Conservation (phyloP, 805 yeast species). For the Ogataea degrootiae region DNA sequence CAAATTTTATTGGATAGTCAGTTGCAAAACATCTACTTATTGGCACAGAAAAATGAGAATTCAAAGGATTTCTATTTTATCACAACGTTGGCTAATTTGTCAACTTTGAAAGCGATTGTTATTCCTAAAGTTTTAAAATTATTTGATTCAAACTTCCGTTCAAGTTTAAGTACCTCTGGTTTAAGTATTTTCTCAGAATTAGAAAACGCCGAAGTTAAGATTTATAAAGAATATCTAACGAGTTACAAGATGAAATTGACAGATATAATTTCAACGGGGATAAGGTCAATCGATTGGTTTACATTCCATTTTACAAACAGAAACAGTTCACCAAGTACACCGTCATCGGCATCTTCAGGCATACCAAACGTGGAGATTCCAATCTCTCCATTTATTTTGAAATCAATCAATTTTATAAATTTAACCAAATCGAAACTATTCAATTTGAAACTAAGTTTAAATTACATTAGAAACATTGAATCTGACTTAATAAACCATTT, state of each 20-base stretch:
- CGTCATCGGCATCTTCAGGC: not conserved
- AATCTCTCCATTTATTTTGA: constrained; percentile 19
- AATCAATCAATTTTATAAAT: constrained; percentile 22
- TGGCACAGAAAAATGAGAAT: constrained; percentile 21
- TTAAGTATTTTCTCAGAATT: constrained; percentile 41
- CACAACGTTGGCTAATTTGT: constrained; percentile 50
- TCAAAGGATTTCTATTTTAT: constrained; percentile 21
- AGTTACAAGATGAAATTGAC: constrained; percentile 40
- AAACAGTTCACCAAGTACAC: no score
- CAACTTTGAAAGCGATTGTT: constrained; percentile 38
- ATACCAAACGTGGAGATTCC: constrained; percentile 4
- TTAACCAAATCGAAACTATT: constrained; percentile 23
- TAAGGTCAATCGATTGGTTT: constrained; percentile 40
- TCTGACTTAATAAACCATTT: constrained; percentile 18
- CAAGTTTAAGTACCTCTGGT: constrained; percentile 37
- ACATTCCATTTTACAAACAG: constrained; percentile 5
- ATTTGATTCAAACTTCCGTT: constrained; percentile 48
- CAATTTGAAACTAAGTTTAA: constrained; percentile 14
- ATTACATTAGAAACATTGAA: constrained; percentile 18
- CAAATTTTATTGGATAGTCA: constrained; percentile 38
- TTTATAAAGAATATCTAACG: constrained; percentile 50
- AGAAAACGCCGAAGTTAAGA: constrained; percentile 44
- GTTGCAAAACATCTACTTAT: constrained; percentile 37
- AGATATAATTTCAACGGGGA: constrained; percentile 37
- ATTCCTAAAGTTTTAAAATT: constrained; percentile 45